phyloP scores from a whole-genome alignment of 768 basidiomycete species.

The Pisolithus albus region DNA sequence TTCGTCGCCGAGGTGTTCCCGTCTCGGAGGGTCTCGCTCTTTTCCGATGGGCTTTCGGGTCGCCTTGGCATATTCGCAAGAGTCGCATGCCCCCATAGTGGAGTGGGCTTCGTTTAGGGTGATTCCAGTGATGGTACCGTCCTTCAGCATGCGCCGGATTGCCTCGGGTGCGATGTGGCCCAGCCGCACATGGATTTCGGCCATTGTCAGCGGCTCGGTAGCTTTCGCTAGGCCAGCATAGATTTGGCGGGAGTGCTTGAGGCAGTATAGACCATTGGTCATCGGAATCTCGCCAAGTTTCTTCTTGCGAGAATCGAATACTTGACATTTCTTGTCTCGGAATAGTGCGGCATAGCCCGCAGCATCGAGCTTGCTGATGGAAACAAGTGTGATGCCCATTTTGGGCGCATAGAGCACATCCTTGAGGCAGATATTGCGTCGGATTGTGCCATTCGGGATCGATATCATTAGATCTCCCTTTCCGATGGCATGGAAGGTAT shows the following conservation, averaged over 20 bases:
- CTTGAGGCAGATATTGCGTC: neutral
- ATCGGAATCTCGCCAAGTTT: neutral
- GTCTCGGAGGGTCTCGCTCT: neutral
- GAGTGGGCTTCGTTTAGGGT: neutral
- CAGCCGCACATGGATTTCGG: neutral
- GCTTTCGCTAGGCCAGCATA: neutral
- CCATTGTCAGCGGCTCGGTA: neutral
- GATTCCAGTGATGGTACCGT: conserved; percentile 1
- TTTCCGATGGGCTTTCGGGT: conserved; percentile 6
- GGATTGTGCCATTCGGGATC: conserved; percentile 12
- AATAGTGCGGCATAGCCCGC: conserved; percentile 5
- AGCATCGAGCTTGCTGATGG: conserved; percentile 5
- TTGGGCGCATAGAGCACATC: conserved; percentile 12
- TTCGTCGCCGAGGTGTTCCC: conserved; percentile 2
- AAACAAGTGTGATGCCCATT: conserved; percentile 16
- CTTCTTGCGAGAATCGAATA: neutral
- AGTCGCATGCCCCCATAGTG: conserved; percentile 7
- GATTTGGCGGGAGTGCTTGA: neutral
- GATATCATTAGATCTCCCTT: conserved; percentile 16
- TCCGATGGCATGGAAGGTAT: conserved; percentile 2
- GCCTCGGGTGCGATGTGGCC: neutral
- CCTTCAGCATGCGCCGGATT: conserved; percentile 4
- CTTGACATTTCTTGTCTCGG: neutral
- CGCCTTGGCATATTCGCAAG: conserved; percentile 8
- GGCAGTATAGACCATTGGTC: neutral